Conservation (phyloP, 2,329 filamentous ascomycete genomes). For the Knufia fluminis region DNA sequence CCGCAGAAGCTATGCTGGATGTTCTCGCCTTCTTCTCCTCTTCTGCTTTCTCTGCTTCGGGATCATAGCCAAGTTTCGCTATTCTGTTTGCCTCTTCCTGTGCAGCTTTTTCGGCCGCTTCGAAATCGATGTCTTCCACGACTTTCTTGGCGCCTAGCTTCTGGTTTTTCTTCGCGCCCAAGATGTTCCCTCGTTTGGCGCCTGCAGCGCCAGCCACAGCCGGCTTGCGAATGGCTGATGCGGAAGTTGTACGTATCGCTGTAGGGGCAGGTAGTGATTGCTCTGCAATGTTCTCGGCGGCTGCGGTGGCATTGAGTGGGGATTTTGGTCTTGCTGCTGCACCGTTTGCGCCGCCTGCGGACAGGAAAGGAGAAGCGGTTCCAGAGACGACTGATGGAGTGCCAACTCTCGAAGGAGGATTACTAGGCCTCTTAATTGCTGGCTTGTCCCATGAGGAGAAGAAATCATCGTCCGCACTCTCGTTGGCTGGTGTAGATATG, state of each 20-base stretch:
- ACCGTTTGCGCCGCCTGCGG: constrained; percentile 50
- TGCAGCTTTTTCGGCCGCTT: constrained; percentile 92
- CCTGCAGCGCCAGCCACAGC: constrained; percentile 43
- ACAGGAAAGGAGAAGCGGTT: constrained; percentile 84
- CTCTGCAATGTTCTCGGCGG: constrained; percentile 45
- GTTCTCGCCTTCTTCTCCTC: constrained; percentile 30
- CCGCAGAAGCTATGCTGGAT: constrained; percentile 28
- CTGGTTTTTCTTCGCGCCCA: constrained; percentile 69
- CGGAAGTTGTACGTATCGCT: constrained; percentile 64
- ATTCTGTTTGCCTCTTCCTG: constrained; percentile 96
- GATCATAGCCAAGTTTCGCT: constrained; percentile 89
- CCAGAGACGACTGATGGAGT: constrained; percentile 75
- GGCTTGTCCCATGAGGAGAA: constrained; percentile 99
- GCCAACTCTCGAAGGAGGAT: constrained; percentile 78
- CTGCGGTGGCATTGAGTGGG: constrained; percentile 47
- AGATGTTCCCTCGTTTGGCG: constrained; percentile 73
- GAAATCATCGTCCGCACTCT: constrained; percentile 75
- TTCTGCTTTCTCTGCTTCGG: constrained; percentile 65
- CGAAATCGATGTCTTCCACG: constrained; percentile 74
- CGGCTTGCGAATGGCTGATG: constrained; percentile 71
- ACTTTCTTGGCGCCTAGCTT: constrained; percentile 94
- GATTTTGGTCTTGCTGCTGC: constrained; percentile 74
- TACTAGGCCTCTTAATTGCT: constrained; percentile 89
- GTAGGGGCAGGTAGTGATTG: constrained; percentile 47
- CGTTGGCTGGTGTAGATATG: constrained; percentile 67